A percentile compares a stretch with the other conserved stretches of the same genome.
Conservation (phyloP, 768 basidiomycete genomes). For the Boletus rex-veris region DNA sequence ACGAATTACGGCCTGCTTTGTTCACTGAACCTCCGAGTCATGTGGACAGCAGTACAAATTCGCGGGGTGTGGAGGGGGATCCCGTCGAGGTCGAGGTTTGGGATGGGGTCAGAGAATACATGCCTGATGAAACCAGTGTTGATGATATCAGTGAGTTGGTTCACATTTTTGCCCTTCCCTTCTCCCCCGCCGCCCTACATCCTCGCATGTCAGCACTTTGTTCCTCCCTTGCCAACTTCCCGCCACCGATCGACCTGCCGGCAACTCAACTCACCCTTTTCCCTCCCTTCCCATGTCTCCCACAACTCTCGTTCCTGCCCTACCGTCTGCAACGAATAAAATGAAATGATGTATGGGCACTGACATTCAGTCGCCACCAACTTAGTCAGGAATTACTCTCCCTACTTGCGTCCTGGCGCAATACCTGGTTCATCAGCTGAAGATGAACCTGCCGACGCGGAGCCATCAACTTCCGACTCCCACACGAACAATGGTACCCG, state of each 20-base stretch:
- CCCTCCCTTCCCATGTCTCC: conserved; percentile 21
- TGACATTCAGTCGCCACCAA: conserved; percentile 79
- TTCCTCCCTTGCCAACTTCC: conserved; percentile 25
- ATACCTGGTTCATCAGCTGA: conserved; percentile 11
- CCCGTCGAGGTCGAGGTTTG: conserved; percentile 66
- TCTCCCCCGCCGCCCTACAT: conserved; percentile 20
- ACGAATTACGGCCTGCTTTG: conserved; percentile 66
- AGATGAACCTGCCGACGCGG: conserved; percentile 6
- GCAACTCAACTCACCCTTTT: conserved; percentile 25
- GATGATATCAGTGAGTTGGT: conserved; percentile 81
- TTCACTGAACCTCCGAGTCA: conserved; percentile 33
- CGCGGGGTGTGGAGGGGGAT: conserved; percentile 7
- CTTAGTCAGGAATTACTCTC: conserved; percentile 90
- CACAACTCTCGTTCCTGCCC: conserved; percentile 34
- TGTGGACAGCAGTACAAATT: background rate
- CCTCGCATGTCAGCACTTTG: conserved; percentile 14
- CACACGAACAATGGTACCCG: conserved; percentile 41
- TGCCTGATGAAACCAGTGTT: conserved; percentile 65
- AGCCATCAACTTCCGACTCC: conserved; percentile 30
- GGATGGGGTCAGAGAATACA: conserved; percentile 67
- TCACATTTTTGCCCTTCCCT: conserved; percentile 17
- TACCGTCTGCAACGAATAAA: conserved; percentile 21
- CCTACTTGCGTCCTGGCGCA: conserved; percentile 54
- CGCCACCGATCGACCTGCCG: conserved; percentile 25
- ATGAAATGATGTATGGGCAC: conserved; percentile 44